Percentiles rank a stretch among this genome's conserved stretches.
These are phyloP conservation scores for Zelopaecilomyces penicillatus DNA, from an alignment of 2,329 filamentous ascomycete genomes.

Conservation along the genomic window DNA sequence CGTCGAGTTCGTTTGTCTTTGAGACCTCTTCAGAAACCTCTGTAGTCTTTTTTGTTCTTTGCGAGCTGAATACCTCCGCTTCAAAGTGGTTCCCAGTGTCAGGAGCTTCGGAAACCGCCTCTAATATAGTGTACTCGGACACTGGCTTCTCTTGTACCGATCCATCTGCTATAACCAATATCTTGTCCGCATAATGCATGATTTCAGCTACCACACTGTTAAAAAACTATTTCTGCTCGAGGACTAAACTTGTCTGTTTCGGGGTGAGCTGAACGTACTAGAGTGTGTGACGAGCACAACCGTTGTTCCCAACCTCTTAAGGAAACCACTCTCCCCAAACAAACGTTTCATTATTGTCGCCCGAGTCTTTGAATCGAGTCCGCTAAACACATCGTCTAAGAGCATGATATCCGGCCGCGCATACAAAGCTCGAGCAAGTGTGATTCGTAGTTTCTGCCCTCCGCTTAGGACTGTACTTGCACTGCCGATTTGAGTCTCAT, in stretches of 20 bases:
- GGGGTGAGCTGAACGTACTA: constrained; percentile 5
- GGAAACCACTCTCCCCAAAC: constrained; percentile 11
- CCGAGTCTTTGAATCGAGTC: constrained; percentile 51
- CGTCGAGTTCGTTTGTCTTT: constrained; percentile 4
- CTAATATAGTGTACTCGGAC: too few relatives aligned
- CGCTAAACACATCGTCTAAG: constrained; percentile 79
- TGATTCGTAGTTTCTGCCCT: constrained; percentile 82
- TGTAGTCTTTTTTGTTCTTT: too few relatives aligned
- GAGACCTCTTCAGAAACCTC: background rate
- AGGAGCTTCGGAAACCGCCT: too few relatives aligned
- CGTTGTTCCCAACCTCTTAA: constrained; percentile 12
- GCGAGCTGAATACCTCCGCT: too few relatives aligned
- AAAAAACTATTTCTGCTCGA: background rate
- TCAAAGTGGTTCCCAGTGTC: too few relatives aligned
- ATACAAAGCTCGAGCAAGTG: constrained; percentile 81
- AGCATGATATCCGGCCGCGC: constrained; percentile 82
- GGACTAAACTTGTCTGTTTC: background rate
- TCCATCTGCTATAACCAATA: constrained; percentile 4
- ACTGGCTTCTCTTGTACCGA: too few relatives aligned
- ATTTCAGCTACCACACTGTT: constrained; percentile 2
- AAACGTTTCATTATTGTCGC: constrained; percentile 8
- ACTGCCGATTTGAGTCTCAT: constrained; percentile 57
- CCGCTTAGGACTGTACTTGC: constrained; percentile 84
- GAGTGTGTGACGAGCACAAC: constrained; percentile 9
- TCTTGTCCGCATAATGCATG: constrained; percentile 9